Conservation (phyloP, 306 rosid genomes). For the Pterocarpus macrocarpus region DNA sequence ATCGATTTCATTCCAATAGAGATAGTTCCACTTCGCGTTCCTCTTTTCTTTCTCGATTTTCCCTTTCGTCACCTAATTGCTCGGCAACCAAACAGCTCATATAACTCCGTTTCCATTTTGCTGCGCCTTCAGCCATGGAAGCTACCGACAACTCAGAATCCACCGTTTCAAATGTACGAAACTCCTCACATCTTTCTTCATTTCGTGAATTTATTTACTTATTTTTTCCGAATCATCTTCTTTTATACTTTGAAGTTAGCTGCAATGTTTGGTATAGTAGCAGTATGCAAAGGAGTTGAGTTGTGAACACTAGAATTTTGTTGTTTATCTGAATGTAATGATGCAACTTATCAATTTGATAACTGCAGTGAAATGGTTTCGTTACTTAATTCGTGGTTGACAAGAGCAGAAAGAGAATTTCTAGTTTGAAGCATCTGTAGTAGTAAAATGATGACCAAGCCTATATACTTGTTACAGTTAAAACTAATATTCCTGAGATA, state of each 20-base stretch:
- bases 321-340: background rate
- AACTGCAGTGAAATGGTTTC: background rate
- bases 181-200: slow-evolving; percentile 1
- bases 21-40: slow-evolving; percentile 15
- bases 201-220: background rate
- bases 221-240: background rate
- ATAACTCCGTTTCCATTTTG: slow-evolving; percentile 36
- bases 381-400: background rate
- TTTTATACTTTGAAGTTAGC: background rate
- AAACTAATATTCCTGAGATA: background rate
- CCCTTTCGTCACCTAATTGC: background rate
- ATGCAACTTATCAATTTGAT: slow-evolving; percentile 12
- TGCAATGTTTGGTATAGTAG: slow-evolving; percentile 8
- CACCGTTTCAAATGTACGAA: slow-evolving; percentile 49
- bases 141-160: slow-evolving; percentile 53
- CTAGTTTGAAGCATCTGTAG: background rate
- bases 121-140: slow-evolving; percentile 56
- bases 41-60: background rate
- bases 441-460: background rate
- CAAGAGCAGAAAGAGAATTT: background rate
- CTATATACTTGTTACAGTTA: background rate
- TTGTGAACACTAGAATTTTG: slow-evolving; percentile 3
- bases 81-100: slow-evolving; percentile 11
- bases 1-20: background rate
- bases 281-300: background rate